Evolutionary conservation across 2,329 filamentous ascomycete species (phyloP), one percentile per base, ranked within the genome.

Genomic region (Diaporthe batatas): DNA sequence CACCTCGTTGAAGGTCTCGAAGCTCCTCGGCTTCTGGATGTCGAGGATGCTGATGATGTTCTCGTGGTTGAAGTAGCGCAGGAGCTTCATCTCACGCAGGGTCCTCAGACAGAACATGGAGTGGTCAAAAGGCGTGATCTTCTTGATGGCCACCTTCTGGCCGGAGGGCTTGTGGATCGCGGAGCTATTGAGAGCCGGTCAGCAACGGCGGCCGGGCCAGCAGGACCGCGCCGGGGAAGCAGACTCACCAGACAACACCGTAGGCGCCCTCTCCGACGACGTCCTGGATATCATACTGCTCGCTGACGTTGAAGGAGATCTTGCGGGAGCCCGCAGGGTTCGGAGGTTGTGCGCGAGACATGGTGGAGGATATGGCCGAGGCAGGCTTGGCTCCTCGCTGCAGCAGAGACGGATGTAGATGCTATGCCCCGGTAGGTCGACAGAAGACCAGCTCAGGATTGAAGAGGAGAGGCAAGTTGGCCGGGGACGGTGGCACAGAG

Each of bases 11-110:
- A 99, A 99, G 68, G 91, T 93, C 81, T 98, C 96, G 81, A 97
- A 98, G 86, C 93, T 97, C 79, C 96, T 91, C 54, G 96, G 96
- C 86, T 98, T 98, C 86, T 99, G 96, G 78, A 99, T 99, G 83
- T 99, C 96, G 78, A 99, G 91, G 79, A 99, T 99, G 68, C 95
- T 98, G 82, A 99, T 99, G 86, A 99, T 98, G 85, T 99, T 99
- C 86, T 99, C 96, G 82, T 99, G 96, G 86, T 98, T 99, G 88
- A 99, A 99, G 86, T 99, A 98, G 79, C 96, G 91, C 80, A 99
- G 87, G 72, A 99, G 89, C 90, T 99, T 99, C 96, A 99, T 99
- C 86, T 99, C 96, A 83, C 96, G 95, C 77, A 99, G 88, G 1
- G 96, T 99, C 82, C 96, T 90, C 79, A 99, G 86, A 83, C 96